Base-by-base conservation (phyloP, 2,329 filamentous ascomycete genomes). In the Epichloe sylvatica region DNA sequence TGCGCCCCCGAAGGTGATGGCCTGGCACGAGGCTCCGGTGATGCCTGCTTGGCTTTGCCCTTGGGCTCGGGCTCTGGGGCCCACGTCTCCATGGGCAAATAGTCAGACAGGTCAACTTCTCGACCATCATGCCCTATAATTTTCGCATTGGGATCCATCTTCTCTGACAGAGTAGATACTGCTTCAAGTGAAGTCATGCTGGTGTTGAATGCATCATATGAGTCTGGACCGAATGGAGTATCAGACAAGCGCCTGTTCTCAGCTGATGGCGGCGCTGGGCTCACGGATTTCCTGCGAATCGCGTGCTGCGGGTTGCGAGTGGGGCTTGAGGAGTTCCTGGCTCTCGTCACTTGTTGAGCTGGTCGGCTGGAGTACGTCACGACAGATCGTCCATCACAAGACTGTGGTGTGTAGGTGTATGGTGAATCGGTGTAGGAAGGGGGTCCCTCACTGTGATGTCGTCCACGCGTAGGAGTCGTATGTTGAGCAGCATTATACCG, bases 91-190 rank as follows among this genome's bases (percentile, higher is more conserved):
- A 87, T 77, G 0, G 86, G 86, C 13, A 90, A 71, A 60, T 90
- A 85, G 63, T 91, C 86, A 0, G 84, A 87, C 1, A 86, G 86
- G 59, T 91, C 86, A 49, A 91, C 76, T 58, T 88, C 83, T 49
- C 83, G 75, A 6, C 86, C 86, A 60, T 88, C 84, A 54, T 84
- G 75, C 1, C 80, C 84, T 48, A 89, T 80, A 53, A 90, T 87
- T 59, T 86, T 86, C 8, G 78, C 81, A 47, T 76, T 74, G 0
- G 72, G 67, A 48, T 80, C 77, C 54, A 73, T 69, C 46, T 70
- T 71, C 45, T 73, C 59, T 36, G 49, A 49, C 1, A 57, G 58
- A 19, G 56, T 54, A 9, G 55, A 55, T 5, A 43, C 45, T n/a
- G 54, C 69, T 1, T 60, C 64, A 23, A 62, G 63, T n/a, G 64